Base-by-base conservation (phyloP, 1,284 basidiomycete genomes). In the Trametes pubescens region DNA sequence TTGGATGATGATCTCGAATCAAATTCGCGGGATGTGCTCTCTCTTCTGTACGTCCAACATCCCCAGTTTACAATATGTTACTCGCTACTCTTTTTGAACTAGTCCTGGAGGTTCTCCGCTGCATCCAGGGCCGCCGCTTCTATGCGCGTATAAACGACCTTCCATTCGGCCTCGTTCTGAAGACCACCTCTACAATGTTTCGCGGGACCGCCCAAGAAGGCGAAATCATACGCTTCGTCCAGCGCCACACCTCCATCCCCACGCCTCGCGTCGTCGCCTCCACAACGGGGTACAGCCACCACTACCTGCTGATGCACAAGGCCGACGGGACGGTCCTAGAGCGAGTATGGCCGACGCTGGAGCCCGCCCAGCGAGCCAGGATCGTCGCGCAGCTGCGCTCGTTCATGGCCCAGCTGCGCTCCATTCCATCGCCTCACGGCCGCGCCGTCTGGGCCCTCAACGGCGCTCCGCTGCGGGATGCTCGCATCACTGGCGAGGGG, bases 201-300 rank as follows among this genome's bases (percentile, higher is more conserved):
- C 29, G 29, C 29, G 29, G 29, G n/a, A 43, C 24, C 10, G 44
- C 44, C 7, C 16, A 46, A 2, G 60, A 61, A 43, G 46, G n/a
- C n/a, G 49, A 61, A 13, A 56, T 37, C 48, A 48, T 61, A 9
- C 46, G 55, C 2, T 61, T 56, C 26, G 49, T 61, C 22, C 53
- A 29, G 1, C 24, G 32, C 37, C 40, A 61, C 47, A 61, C 60
- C 11, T n/a, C 47, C 13, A 61, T 61, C 37, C 60, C 60, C 4
- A 37, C 34, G 1, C 60, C 60, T 8, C 21, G n/a, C 11, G 35
- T 61, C 22, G 6, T 56, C 43, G 53, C 34, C 11, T 61, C 60
- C 1, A 47, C 14, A n/a, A 14, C 18, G 4, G 60, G 46, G 6
- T 35, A 24, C 34, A 47, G 53, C 8, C 10, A 21, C 11, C 24